Percentiles rank a stretch among this genome's conserved stretches.
Evolutionary conservation across 768 basidiomycete species (phyloP).

Genomic region (Pisolithus sp.): DNA sequence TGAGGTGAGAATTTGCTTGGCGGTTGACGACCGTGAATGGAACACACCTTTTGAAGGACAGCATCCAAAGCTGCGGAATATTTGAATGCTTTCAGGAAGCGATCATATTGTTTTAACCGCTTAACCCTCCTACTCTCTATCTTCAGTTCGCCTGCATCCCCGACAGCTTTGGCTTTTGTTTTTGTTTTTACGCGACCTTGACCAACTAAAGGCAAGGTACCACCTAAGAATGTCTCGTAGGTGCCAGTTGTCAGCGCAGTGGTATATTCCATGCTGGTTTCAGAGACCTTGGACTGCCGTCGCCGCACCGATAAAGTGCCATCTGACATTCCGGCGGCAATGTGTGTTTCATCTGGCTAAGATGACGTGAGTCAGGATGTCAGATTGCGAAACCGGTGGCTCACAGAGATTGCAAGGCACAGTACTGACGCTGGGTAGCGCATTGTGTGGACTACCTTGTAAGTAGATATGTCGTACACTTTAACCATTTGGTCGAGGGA

Average conservation of each 20-base stretch:
- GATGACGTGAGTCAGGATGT: conserved; percentile 5
- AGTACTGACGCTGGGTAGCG: conserved; percentile 92
- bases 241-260: conserved; percentile 44
- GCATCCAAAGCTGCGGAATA: conserved; percentile 93
- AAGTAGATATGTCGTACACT: conserved; percentile 91
- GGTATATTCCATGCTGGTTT: conserved; percentile 36
- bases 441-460: conserved; percentile 98
- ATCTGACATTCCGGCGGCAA: conserved; percentile 96
- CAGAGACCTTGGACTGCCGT: conserved; percentile 70
- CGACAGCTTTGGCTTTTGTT: conserved; percentile 42
- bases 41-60: conserved; percentile 71
- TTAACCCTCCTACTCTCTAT: conserved; percentile 67
- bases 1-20: conserved; percentile 1
- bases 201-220: conserved; percentile 48
- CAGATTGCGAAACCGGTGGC: conserved; percentile 21
- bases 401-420: conserved; percentile 85
- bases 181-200: conserved; percentile 47
- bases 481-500: conserved; percentile 97
- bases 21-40: background rate
- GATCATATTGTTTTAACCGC: conserved; percentile 82
- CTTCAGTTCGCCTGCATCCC: conserved; percentile 69
- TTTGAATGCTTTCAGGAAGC: conserved; percentile 83
- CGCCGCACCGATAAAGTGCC: conserved; percentile 96
- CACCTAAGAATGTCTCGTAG: conserved; percentile 63
- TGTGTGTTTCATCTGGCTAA: conserved; percentile 94